These are phyloP conservation scores for Cladophialophora exuberans DNA, from an alignment of 2,329 filamentous ascomycete species.

Conservation along the genomic window DNA sequence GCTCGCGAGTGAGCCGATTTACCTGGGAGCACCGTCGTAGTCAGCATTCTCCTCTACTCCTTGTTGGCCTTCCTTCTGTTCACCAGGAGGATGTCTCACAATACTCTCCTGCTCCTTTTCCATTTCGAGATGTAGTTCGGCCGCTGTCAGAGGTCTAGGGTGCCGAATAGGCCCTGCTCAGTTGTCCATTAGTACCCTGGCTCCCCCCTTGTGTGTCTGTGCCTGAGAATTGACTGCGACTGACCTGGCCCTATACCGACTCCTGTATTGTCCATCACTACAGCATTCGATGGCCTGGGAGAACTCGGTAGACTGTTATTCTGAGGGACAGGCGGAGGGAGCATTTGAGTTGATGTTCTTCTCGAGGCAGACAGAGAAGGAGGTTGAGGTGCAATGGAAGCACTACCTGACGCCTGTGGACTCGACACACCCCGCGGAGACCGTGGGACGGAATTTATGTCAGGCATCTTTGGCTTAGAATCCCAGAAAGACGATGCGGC, in stretches of 20 bases:
- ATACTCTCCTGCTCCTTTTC: constrained; percentile 96
- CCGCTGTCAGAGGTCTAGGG: constrained; percentile 82
- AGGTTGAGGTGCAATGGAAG: constrained; percentile 11
- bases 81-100: constrained; percentile 55
- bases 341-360: constrained; percentile 54
- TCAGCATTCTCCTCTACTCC: not conserved
- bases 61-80: not conserved
- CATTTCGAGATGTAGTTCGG: constrained; percentile 84
- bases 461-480: constrained; percentile 47
- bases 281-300: constrained; percentile 30
- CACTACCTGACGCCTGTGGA: constrained; percentile 37
- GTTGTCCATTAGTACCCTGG: constrained; percentile 1
- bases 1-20: constrained; percentile 88
- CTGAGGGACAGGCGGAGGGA: constrained; percentile 42
- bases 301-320: constrained; percentile 36
- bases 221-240: constrained; percentile 13
- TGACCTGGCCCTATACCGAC: constrained; percentile 46
- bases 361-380: constrained; percentile 40
- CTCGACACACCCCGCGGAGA: constrained; percentile 39
- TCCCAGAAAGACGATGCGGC: not conserved
- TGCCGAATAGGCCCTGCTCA: constrained; percentile 74
- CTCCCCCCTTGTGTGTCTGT: not conserved
- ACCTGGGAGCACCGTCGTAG: constrained; percentile 60
- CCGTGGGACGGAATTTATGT: constrained; percentile 49
- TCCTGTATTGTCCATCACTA: constrained; percentile 39